Conservation (phyloP, 75 land plant genomes). For the Isoetes taiwanensis region DNA sequence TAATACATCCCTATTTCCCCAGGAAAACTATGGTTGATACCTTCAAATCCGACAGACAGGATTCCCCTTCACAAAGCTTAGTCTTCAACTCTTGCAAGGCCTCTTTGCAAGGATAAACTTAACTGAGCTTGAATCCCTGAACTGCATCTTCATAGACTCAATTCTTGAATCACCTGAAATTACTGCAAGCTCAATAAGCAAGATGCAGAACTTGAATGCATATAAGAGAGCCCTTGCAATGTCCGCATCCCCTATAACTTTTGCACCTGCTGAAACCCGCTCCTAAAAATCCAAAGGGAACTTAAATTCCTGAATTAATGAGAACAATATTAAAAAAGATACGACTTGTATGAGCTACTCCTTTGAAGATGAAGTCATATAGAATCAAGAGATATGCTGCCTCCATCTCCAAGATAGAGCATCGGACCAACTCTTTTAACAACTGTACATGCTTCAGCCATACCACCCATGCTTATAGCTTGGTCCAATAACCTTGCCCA, state of each 20-base stretch:
- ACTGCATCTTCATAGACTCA: no score
- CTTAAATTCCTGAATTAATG: background rate
- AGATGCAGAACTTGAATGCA: no score
- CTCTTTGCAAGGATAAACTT: no score
- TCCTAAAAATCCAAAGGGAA: background rate
- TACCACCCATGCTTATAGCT: background rate
- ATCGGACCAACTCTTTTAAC: conserved; percentile 2
- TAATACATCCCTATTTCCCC: no score
- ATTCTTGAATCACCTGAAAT: no score
- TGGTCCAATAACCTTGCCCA: conserved; percentile 7
- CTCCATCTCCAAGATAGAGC: conserved; percentile 7
- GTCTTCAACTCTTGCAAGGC: no score
- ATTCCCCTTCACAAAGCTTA: no score
- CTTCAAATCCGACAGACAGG: no score
- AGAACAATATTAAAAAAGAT: background rate
- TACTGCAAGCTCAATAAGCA: no score
- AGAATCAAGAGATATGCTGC: background rate
- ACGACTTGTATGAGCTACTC: background rate
- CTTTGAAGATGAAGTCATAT: background rate
- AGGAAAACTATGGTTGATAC: no score
- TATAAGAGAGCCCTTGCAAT: background rate
- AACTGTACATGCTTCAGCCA: conserved; percentile 1
- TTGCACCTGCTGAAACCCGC: background rate
- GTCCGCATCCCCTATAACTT: background rate
- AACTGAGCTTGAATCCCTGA: no score